A percentile compares a stretch with the other conserved stretches of the same genome.
phyloP scores from a whole-genome alignment of 177 flowering plant genomes.

The Vitis hybrid region DNA sequence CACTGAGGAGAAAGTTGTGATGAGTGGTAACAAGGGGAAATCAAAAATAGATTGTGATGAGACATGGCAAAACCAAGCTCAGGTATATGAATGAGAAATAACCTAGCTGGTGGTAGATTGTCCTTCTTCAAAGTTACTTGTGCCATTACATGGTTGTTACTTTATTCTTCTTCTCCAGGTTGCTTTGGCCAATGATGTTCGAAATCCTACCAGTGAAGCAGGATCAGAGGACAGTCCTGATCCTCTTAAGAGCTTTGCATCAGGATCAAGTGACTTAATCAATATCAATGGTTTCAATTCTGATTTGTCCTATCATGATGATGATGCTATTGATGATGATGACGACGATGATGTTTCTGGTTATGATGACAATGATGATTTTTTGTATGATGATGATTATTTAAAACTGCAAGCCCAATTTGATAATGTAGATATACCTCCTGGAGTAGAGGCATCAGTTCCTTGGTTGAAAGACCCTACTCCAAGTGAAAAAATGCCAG shows the following conservation, averaged over 20 bases:
- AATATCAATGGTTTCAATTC: constrained; percentile 17
- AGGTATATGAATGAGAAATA: background rate
- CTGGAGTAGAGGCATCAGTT: constrained; percentile 52
- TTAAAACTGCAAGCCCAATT: constrained; percentile 38
- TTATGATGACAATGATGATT: constrained; percentile 25
- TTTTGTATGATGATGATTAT: constrained; percentile 29
- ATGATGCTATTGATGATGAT: constrained; percentile 17
- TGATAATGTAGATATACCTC: constrained; percentile 52
- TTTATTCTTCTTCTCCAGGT: constrained; percentile 16
- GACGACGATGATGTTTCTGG: constrained; percentile 19
- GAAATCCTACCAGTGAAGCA: constrained; percentile 13
- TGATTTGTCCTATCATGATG: constrained; percentile 29
- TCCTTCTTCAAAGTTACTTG: background rate
- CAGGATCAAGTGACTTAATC: constrained; percentile 12
- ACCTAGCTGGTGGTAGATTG: background rate
- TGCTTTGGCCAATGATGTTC: constrained; percentile 15
- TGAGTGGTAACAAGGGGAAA: constrained; percentile 8
- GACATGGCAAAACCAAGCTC: background rate
- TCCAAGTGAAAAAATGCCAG: constrained; percentile 6
- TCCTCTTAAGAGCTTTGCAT: constrained; percentile 15
- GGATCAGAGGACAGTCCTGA: constrained; percentile 17
- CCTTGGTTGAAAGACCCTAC: constrained; percentile 37
- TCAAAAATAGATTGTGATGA: constrained; percentile 1
- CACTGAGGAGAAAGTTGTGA: background rate
- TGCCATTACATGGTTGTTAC: background rate